Evolutionary conservation across 345 rosid genomes (phyloP), one percentile per base, ranked within the genome.

Genomic region (Linum lewisii): DNA sequence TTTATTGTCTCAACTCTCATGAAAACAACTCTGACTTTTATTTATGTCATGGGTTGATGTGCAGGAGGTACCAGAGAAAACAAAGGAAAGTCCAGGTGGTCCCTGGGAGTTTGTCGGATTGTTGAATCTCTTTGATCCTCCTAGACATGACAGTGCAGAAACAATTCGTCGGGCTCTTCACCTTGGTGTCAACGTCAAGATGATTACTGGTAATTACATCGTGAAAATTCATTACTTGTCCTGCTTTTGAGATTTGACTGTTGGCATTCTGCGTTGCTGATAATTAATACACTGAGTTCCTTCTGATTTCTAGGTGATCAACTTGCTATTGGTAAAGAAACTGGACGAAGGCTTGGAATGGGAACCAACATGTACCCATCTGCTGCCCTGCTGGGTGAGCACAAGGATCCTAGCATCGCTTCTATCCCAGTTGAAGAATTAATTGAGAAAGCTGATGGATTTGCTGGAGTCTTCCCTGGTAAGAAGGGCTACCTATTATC

Each of bases 391-490:
- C 56, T 52, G 2, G 56, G 56, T 52, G 21, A 52, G 25, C 21
- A 52, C 13, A 52, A 52, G 56, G 56, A 52, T 21, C 6, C 56
- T 2, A 52, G 24, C 56, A 52, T 52, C 15, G 56, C 56, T 52
- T 19, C 56, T 52, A 8, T 52, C 20, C 56, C 56, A 20, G 25
- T 52, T 6, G 56, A 52, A 52, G 56, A 52, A 21, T 21, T 52
- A 7, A 52, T 52, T 7, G 56, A 52, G 25, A 52, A 52, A 11
- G 56, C 56, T 20, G 56, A 52, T 52, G 56, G 56, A n/a, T 52
- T 52, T 52, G 56, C 56, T 24, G 56, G 56, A 21, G 56, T 52
- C 7, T 52, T 52, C 25, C 56, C 56, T 15, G 56, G 56, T 52
- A 5, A 24, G 25, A 20, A 21, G 14, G 8, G 23, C 56, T 24